Evolutionary conservation across 495 filamentous ascomycete genomes (phyloP), one percentile per base, ranked within the genome.

Genomic region (Amniculicola lignicola): DNA sequence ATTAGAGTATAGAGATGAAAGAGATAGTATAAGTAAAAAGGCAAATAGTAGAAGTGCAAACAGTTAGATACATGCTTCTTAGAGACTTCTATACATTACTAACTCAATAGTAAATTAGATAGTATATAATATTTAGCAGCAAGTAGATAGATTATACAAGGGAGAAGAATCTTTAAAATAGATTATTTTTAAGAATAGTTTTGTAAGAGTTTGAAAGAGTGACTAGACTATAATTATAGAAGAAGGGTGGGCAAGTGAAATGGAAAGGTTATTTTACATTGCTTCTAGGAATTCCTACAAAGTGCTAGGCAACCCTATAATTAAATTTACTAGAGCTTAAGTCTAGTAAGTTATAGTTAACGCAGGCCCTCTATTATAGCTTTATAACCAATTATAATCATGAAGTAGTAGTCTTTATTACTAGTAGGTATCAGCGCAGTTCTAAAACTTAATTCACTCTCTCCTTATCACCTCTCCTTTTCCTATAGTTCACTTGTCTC

Each of bases 91-190:
- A 10, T 18, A 40, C 37, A 18, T 40, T 10, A 18, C 37, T 40
- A 18, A 40, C 37, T n/a, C n/a, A 18, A 18, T 9, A 16, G 37
- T 16, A 9, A 18, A 40, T 18, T 18, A 40, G 37, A 40, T 16
- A 40, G 37, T 40, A 40, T 40, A 40, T 40, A 18, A 40, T 18
- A 16, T 40, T 9, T 40, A 18, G 37, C 37, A 40, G 19, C 37
- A 40, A 40, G 37, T 16, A 40, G 37, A 40, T 40, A 18, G 37
- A 6, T 40, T 40, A 18, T 16, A 40, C 16, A 40, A 40, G 16
- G 37, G 16, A 16, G 16, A 40, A 18, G 37, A 10, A 40, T 10
- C 7, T 16, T 18, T 18, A 18, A 40, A 40, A 40, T 5, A 16
- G 7, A 40, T 40, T 12, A 7, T 5, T 10, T 40, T 40, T 18